Evolutionary conservation across 2,329 filamentous ascomycete species (phyloP).

Genomic region (Ophiostoma pallidulum): DNA sequence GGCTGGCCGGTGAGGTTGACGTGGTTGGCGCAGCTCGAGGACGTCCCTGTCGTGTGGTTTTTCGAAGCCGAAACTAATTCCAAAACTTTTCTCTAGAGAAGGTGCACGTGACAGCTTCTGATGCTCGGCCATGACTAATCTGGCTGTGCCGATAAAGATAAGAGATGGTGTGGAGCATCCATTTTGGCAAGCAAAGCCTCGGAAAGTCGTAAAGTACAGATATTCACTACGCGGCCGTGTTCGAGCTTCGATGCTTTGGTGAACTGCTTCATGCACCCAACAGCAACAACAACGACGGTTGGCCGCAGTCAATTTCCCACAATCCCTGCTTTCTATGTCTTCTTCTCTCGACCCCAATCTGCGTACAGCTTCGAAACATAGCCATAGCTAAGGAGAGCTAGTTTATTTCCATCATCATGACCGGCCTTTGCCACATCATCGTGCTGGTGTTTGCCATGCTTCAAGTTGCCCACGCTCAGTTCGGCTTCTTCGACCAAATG

Average conservation of each 20-base stretch:
- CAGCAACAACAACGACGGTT: no score
- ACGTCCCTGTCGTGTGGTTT: background rate
- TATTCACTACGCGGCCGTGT: background rate
- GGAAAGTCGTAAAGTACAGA: background rate
- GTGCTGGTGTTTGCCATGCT: slow-evolving; percentile 51
- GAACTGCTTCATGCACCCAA: no score
- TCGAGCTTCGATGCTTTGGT: background rate
- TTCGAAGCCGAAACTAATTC: no score
- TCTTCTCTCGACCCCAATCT: no score
- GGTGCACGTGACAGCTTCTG: slow-evolving; percentile 1
- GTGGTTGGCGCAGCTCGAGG: background rate
- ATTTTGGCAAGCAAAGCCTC: background rate
- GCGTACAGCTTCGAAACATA: no score
- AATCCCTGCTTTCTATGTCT: background rate
- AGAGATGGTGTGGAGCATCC: no score
- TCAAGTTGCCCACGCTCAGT: slow-evolving; percentile 62
- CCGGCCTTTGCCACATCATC: slow-evolving; percentile 20
- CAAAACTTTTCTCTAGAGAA: background rate
- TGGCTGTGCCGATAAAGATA: no score
- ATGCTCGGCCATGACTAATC: no score
- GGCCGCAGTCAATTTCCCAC: no score
- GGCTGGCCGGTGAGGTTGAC: no score
- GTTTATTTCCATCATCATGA: background rate
- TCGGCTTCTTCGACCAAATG: slow-evolving; percentile 98
- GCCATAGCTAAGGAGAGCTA: background rate